phyloP scores from a whole-genome alignment of 176 grass and related monocot species.

The Calamus simplicifolius region DNA sequence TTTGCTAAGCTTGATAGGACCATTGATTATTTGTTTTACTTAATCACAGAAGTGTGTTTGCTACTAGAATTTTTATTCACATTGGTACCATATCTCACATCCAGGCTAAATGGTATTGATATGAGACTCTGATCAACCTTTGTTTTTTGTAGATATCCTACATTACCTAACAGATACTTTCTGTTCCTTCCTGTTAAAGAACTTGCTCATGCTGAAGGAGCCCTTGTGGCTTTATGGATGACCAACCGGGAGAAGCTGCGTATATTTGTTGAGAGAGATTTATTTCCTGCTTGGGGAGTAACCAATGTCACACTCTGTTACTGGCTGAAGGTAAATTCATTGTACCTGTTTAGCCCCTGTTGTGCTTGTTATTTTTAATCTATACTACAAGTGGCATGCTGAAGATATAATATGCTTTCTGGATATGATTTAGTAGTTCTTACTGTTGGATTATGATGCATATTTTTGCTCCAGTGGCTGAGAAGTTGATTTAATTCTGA shows the following conservation, averaged over 20 bases:
- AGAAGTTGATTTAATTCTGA: background rate
- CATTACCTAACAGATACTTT: constrained; percentile 78
- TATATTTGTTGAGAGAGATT: constrained; percentile 56
- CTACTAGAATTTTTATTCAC: background rate
- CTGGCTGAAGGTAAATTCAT: constrained; percentile 74
- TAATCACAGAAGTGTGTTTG: too few relatives aligned
- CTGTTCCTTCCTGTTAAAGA: constrained; percentile 81
- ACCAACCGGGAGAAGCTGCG: constrained; percentile 79
- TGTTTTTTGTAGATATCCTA: constrained; percentile 66
- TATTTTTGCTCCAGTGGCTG: background rate
- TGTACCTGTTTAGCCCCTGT: too few relatives aligned
- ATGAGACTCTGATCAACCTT: background rate
- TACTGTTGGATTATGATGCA: too few relatives aligned
- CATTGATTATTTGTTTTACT: too few relatives aligned
- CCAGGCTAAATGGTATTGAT: background rate
- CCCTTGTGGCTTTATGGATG: constrained; percentile 85
- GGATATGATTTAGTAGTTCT: too few relatives aligned
- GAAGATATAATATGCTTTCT: too few relatives aligned
- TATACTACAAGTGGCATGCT: too few relatives aligned
- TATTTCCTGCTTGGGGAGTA: constrained; percentile 84
- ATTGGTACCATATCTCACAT: background rate
- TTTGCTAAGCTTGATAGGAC: too few relatives aligned
- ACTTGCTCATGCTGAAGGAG: constrained; percentile 71
- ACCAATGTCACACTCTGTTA: constrained; percentile 49
- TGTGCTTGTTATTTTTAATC: too few relatives aligned